Evolutionary conservation across 805 yeast species (phyloP), one percentile per base, ranked within the genome.

Genomic region (Blastobotrys parvus): DNA sequence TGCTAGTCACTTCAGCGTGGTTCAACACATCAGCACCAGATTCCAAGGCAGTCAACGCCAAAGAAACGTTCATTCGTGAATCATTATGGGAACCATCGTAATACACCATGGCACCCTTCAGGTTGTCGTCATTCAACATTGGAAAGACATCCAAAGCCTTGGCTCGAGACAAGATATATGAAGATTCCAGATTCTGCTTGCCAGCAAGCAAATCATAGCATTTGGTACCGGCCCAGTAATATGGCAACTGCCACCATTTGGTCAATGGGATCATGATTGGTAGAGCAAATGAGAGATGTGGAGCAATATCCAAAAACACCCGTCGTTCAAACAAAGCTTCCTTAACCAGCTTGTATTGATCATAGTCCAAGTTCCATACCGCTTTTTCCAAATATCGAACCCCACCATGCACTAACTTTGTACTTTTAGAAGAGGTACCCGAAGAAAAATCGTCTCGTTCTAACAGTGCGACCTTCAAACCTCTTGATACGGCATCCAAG

Each of bases 321-420:
- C 82, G 83, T 61, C 95, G 77, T 67, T 87, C 95, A 57, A 82
- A 80, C 48, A 87, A 70, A 4, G 95, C 95, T 64, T 87, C 95
- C 54, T 84, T 81, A 50, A 87, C 95, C 56, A 87, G 72, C 65
- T 83, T 85, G 63, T 83, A 71, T 69, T 89, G 97, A 47, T 80
- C 90, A 64, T 85, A 87, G 45, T 94, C 88, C 41, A 89, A 72
- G 67, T 87, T 88, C 76, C 87, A 87, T 56, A 89, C 78, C 32
- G 97, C 97, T 69, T 89, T 89, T 63, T 89, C 97, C 58, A 89
- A 74, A 64, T 89, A 89, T 57, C 97, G 74, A 35, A 89, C 96
- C 62, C 97, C 97, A 52, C 97, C 97, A 61, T 89, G 97, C 35
- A 95, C 95, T 80, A 89, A 84, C 68, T 89, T 89, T 39, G 97